Percentiles rank a stretch among this genome's conserved stretches.
Evolutionary conservation across 306 rosid species (phyloP).

Genomic region (Vicia villosa): DNA sequence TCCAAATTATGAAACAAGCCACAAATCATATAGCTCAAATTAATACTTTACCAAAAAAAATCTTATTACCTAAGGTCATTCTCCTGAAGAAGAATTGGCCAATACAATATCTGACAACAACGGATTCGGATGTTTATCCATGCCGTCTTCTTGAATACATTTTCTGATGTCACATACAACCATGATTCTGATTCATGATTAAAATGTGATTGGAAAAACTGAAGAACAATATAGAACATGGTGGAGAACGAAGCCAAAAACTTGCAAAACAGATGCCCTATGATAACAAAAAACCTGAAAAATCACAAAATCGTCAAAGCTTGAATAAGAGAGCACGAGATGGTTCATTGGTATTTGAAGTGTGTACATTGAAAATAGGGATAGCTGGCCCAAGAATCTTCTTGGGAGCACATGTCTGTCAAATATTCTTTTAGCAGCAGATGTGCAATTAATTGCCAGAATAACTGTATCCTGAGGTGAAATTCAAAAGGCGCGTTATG

Average conservation of each 20-base stretch:
- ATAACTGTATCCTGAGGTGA: conserved; percentile 69
- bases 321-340: conserved; percentile 28
- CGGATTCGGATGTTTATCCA: conserved; percentile 67
- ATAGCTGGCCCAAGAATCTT: conserved; percentile 49
- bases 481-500: conserved; percentile 32
- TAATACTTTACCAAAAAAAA: conserved; percentile 11
- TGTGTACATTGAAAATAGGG: conserved; percentile 46
- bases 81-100: conserved; percentile 87
- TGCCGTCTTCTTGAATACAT: conserved; percentile 54
- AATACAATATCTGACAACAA: conserved; percentile 81
- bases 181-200: conserved; percentile 58
- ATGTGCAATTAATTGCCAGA: conserved; percentile 73
- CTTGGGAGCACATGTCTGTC: conserved; percentile 47
- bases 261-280: conserved; percentile 62
- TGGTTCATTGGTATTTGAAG: conserved; percentile 27
- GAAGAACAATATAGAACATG: conserved; percentile 59
- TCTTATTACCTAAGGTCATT: conserved; percentile 66
- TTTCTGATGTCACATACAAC: conserved; percentile 49
- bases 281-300: conserved; percentile 66
- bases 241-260: conserved; percentile 72
- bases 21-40: conserved; percentile 22
- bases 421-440: conserved; percentile 57
- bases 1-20: conserved; percentile 34
- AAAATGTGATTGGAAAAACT: conserved; percentile 53
- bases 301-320: conserved; percentile 40